A percentile compares a stretch with the other conserved stretches of the same genome.
Conservation (phyloP, 106 monocot genomes). For the Allium sativum region DNA sequence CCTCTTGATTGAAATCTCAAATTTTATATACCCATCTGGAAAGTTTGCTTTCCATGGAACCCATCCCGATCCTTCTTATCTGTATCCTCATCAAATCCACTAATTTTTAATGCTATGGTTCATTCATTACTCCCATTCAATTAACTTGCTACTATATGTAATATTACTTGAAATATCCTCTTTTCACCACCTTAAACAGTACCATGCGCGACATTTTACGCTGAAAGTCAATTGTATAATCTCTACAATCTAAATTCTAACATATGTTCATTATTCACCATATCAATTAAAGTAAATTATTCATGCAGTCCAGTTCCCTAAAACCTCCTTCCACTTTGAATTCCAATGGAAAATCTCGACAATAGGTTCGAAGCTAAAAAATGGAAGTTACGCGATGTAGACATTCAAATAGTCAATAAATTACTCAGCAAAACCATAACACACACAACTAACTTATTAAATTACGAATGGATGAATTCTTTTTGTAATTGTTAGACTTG, state of each 20-base stretch:
- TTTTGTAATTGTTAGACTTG: no score
- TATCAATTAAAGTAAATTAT: no score
- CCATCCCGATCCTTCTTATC: slow-evolving; percentile 25
- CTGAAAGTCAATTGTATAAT: slow-evolving; percentile 35
- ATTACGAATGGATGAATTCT: no score
- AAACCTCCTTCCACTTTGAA: no score
- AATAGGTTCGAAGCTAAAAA: no score
- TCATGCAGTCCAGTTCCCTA: no score
- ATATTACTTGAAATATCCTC: slow-evolving; percentile 53
- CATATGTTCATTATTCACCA: no score
- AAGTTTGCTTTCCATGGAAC: slow-evolving; percentile 33
- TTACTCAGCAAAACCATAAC: no score
- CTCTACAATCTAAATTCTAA: slow-evolving; percentile 25
- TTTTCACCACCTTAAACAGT: slow-evolving; percentile 53
- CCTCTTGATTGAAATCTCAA: slow-evolving; percentile 33
- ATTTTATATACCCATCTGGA: slow-evolving; percentile 28
- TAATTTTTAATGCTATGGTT: slow-evolving; percentile 24
- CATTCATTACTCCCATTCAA: slow-evolving; percentile 32
- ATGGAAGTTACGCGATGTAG: no score
- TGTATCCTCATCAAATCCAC: slow-evolving; percentile 4
- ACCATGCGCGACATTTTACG: slow-evolving; percentile 25
- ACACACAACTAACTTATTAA: no score
- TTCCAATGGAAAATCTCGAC: no score
- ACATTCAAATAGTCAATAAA: no score
- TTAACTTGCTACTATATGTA: slow-evolving; percentile 44